Conservation (phyloP, 768 basidiomycete species). For the Termitomyces eurrhizus region DNA sequence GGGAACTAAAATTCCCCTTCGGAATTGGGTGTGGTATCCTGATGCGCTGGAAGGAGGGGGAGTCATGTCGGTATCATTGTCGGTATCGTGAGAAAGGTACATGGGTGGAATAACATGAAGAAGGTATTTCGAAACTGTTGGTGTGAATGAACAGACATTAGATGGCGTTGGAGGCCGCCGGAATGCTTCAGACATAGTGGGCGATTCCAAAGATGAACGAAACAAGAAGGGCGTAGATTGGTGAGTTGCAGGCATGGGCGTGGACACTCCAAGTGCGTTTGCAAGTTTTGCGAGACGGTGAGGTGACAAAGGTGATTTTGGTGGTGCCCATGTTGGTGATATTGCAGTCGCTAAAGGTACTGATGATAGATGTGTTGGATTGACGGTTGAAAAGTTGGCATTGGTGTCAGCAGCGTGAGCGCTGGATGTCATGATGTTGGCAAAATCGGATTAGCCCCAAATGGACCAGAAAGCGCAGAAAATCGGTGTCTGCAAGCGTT, state of each 20-base stretch:
- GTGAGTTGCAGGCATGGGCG: constrained; percentile 58
- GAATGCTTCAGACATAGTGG: constrained; percentile 29
- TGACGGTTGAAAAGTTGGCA: constrained; percentile 18
- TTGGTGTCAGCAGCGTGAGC: constrained; percentile 19
- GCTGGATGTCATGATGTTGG: constrained; percentile 22
- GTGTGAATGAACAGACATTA: constrained; percentile 35
- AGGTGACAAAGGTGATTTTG: constrained; percentile 70
- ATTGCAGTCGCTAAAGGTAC: constrained; percentile 22
- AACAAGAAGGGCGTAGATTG: constrained; percentile 27
- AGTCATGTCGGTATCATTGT: constrained; percentile 40
- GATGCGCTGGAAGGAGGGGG: constrained; percentile 57
- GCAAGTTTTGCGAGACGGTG: constrained; percentile 78
- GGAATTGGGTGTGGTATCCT: constrained; percentile 77
- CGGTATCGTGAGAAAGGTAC: constrained; percentile 62
- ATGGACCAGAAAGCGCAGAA: not conserved
- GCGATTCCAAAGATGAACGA: constrained; percentile 31
- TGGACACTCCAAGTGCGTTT: constrained; percentile 80
- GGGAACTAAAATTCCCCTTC: constrained; percentile 83
- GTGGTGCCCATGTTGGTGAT: constrained; percentile 54
- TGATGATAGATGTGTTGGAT: constrained; percentile 22
- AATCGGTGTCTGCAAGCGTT: not conserved
- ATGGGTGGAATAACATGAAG: constrained; percentile 82
- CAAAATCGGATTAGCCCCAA: not conserved
- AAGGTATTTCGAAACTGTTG: constrained; percentile 61
- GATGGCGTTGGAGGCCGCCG: constrained; percentile 53